Base-by-base conservation (phyloP, 257 asterid genomes). In the Solanum medicagineum region DNA sequence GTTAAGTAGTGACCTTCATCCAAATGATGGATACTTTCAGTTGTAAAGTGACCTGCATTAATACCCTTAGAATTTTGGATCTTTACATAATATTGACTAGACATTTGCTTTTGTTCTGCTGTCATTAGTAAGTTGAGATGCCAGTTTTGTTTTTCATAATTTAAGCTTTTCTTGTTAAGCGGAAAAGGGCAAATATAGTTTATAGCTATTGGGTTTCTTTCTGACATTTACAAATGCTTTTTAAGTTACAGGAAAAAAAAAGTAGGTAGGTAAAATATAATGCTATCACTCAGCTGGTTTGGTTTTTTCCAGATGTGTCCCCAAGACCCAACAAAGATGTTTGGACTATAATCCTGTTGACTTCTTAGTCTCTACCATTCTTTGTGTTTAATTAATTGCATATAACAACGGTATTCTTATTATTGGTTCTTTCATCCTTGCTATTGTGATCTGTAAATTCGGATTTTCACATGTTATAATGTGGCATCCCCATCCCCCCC, bases 381-480 rank as follows among this genome's bases (percentile, higher is more conserved):
- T 53, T 2, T 53, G 83, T 53, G 65, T 79, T 32, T 70, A 26
- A 53, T 79, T 70, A 26, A 79, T 79, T 79, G 49, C 83, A 79
- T 26, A 51, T 74, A 45, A 77, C 45, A 77, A 26, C 26, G 65
- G 17, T 53, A 26, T 5, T 24, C 84, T 91, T 85, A 70, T 86
- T 71, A 47, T 77, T 81, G 70, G 86, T 81, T 51, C 80, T 49
- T 62, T 68, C 57, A 85, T 81, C 88, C 83, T 87, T 60, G 86
- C 90, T 45, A 88, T 80, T 70, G 20, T 90, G 90, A 87, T 85
- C 90, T 88, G 91, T 86, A 85, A 62, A 63, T 73, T 15, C n/a
- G 87, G 62, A 8, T 51, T 74, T 32, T 86, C 93, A 90, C 68
- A 88, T 90, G 93, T 85, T 26, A 19, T 59, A 89, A 90, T 84